Percentiles rank a stretch among this genome's conserved stretches.
Conservation (phyloP, 2,329 filamentous ascomycete species). For the Achaetomium macrosporum region DNA sequence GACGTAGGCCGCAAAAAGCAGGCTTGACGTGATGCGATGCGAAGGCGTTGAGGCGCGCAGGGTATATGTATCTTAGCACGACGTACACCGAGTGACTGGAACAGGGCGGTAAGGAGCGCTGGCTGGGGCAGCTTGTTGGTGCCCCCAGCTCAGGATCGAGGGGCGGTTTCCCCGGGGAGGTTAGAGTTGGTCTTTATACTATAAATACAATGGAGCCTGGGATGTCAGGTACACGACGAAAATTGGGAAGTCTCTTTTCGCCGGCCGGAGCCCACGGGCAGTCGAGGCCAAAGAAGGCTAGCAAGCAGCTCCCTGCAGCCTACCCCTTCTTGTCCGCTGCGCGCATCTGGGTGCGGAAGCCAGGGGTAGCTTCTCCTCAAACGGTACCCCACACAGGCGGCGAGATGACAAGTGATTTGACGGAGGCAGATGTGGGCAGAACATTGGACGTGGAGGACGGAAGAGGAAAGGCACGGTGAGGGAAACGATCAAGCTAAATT, state of each 20-base stretch:
- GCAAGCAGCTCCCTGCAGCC: constrained; percentile 23
- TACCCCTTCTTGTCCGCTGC: constrained; percentile 1
- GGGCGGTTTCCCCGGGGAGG: constrained; percentile 25
- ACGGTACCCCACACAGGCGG: constrained; percentile 20
- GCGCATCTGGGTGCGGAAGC: constrained; percentile 8
- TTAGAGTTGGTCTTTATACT: constrained; percentile 35
- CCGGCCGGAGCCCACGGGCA: constrained; percentile 14
- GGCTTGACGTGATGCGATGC: background rate
- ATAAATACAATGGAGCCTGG: constrained; percentile 6
- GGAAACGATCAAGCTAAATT: constrained; percentile 9
- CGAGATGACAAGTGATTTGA: constrained; percentile 15
- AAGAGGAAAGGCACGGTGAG: constrained; percentile 9
- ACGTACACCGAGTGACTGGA: background rate
- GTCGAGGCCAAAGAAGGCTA: constrained; percentile 19
- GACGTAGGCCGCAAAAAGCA: background rate
- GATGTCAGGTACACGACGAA: constrained; percentile 28
- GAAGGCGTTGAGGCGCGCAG: background rate
- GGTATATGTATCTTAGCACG: background rate
- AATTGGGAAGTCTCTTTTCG: constrained; percentile 16
- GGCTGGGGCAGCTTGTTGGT: constrained; percentile 36
- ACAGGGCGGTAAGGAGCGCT: constrained; percentile 26
- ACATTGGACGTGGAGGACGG: constrained; percentile 7
- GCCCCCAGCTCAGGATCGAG: constrained; percentile 35
- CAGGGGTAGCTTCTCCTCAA: constrained; percentile 16
- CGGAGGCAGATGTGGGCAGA: constrained; percentile 15